Conservation (phyloP, 345 rosid species). For the Gossypium ekmanianum region DNA sequence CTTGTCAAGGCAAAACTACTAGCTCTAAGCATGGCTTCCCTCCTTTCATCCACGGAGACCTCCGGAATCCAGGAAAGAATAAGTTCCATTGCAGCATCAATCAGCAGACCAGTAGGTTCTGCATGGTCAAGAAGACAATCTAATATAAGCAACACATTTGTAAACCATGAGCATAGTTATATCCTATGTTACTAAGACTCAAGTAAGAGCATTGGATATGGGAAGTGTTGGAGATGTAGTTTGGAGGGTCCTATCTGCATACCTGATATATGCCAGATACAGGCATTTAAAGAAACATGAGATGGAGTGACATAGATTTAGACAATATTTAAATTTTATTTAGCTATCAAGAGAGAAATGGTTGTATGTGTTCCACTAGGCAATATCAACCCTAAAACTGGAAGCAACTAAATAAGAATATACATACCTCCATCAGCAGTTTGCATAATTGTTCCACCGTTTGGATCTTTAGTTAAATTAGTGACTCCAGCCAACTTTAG, state of each 20-base stretch:
- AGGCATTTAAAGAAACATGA: background rate
- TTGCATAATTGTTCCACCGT: constrained; percentile 64
- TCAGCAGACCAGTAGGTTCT: constrained; percentile 79
- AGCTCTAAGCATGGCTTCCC: constrained; percentile 78
- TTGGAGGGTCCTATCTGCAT: background rate
- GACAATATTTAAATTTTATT: background rate
- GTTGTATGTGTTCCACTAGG: background rate
- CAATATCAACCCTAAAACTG: background rate
- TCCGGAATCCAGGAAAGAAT: constrained; percentile 53
- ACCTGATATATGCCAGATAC: background rate
- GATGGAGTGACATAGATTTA: background rate
- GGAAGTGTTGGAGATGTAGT: too few species aligned
- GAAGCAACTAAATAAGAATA: constrained; percentile 2
- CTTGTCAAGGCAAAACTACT: constrained; percentile 63
- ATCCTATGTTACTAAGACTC: background rate
- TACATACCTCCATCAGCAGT: constrained; percentile 55
- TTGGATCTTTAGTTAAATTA: constrained; percentile 53
- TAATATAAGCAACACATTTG: constrained; percentile 1
- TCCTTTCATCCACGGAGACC: constrained; percentile 63
- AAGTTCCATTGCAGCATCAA: constrained; percentile 88
- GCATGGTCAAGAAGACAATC: constrained; percentile 23
- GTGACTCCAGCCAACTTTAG: constrained; percentile 62
- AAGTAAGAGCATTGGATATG: background rate
- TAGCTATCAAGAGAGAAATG: background rate
- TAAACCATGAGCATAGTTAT: background rate